Evolutionary conservation across 441 rosid genomes (phyloP).

Genomic region (Croton laevigatus): DNA sequence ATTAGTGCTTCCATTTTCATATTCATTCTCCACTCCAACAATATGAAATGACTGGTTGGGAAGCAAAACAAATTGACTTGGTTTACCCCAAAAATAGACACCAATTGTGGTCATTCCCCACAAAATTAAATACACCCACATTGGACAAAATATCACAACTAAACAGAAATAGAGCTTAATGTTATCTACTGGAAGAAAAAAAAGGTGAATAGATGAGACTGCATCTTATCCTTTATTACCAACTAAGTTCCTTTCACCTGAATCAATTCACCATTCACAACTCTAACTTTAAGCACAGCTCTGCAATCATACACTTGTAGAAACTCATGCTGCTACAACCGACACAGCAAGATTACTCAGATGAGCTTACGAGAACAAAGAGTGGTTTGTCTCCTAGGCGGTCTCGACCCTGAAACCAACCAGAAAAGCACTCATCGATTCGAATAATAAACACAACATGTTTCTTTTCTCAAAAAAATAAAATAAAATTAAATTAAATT

Average conservation of each 20-base stretch:
- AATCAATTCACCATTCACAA: background rate
- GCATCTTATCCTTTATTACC: slow-evolving; percentile 12
- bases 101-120: background rate
- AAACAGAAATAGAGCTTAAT: background rate
- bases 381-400: slow-evolving; percentile 68
- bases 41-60: background rate
- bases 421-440: slow-evolving; percentile 3
- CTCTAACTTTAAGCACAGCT: slow-evolving; percentile 13
- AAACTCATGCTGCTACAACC: background rate
- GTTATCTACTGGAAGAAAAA: background rate
- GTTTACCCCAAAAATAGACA: background rate
- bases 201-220: background rate
- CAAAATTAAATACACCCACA: background rate
- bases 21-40: background rate
- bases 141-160: background rate
- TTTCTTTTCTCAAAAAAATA: background rate
- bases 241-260: slow-evolving; percentile 10
- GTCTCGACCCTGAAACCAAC: slow-evolving; percentile 62
- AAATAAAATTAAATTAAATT: too few relatives aligned
- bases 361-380: slow-evolving; percentile 66
- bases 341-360: slow-evolving; percentile 28
- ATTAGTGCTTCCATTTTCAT: background rate
- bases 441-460: background rate
- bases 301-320: slow-evolving; percentile 5
- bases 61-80: background rate